Conservation (phyloP, 1,139 yeast species). For the Suhomyces anneliseae region DNA sequence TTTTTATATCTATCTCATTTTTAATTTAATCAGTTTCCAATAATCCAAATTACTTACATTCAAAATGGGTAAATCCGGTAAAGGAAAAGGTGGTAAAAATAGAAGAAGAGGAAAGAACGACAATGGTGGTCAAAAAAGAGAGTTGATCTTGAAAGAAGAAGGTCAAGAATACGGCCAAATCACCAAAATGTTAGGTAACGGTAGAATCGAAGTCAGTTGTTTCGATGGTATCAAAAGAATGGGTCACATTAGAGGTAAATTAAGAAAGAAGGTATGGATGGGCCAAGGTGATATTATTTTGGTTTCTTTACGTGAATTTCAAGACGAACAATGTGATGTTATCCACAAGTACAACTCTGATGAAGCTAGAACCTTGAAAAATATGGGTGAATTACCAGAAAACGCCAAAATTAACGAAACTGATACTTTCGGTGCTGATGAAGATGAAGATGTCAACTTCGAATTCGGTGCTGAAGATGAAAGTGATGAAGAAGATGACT, state of each 20-base stretch:
- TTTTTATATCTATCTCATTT: background rate
- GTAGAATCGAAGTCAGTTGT: slow-evolving; percentile 92
- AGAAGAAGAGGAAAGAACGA: slow-evolving; percentile 99
- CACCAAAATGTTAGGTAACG: slow-evolving; percentile 97
- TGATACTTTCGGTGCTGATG: slow-evolving; percentile 95
- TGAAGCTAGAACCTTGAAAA: slow-evolving; percentile 96
- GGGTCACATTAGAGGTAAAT: slow-evolving; percentile 98
- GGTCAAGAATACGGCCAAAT: slow-evolving; percentile 99
- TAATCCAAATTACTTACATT: background rate
- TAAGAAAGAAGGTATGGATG: slow-evolving; percentile 99
- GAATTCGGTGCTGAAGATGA: slow-evolving; percentile 96
- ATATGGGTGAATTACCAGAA: slow-evolving; percentile 95
- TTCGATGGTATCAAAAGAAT: slow-evolving; percentile 91
- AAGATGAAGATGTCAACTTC: slow-evolving; percentile 96
- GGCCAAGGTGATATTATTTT: slow-evolving; percentile 97
- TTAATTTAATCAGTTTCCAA: background rate
- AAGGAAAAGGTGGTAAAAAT: slow-evolving; percentile 72
- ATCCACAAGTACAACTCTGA: slow-evolving; percentile 96
- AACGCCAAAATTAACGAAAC: slow-evolving; percentile 96
- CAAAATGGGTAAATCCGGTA: slow-evolving; percentile 52
- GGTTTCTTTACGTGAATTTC: slow-evolving; percentile 96
- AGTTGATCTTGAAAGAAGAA: slow-evolving; percentile 86
- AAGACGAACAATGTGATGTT: slow-evolving; percentile 97
- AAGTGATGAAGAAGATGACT: slow-evolving; percentile 69
- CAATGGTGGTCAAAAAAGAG: slow-evolving; percentile 89